Evolutionary conservation across 352 stramenopile species (phyloP).

Genomic region (Phytophthora fragariaefolia): DNA sequence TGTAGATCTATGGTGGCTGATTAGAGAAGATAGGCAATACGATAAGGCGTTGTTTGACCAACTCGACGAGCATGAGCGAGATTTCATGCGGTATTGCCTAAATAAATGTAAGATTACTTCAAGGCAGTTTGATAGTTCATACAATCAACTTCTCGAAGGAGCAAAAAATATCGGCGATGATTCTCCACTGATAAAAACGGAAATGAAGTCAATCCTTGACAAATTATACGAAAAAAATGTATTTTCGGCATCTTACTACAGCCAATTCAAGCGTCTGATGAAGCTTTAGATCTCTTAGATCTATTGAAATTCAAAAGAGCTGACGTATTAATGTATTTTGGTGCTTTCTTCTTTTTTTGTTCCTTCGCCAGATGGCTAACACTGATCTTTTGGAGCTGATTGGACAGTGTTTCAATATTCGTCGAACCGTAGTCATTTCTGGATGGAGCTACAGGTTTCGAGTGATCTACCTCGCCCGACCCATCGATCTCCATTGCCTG

Average conservation of each 20-base stretch:
- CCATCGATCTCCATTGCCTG: slow-evolving; percentile 17
- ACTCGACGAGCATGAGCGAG: slow-evolving; percentile 5
- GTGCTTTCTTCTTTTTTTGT: slow-evolving; percentile 1
- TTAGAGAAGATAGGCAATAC: background rate
- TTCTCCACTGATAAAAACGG: background rate
- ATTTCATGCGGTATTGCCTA: slow-evolving; percentile 12
- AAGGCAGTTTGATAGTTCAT: slow-evolving; percentile 10
- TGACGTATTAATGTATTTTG: slow-evolving; percentile 16
- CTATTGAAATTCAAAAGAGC: slow-evolving; percentile 11
- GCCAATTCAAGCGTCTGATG: slow-evolving; percentile 4
- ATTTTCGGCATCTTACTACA: slow-evolving; percentile 7
- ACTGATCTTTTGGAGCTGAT: slow-evolving; percentile 18
- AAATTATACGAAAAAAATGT: slow-evolving; percentile 13
- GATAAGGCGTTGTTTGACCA: slow-evolving; percentile 4
- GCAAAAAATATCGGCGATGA: slow-evolving; percentile 10
- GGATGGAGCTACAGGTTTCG: background rate
- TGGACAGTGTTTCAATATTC: slow-evolving; percentile 22
- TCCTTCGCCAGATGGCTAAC: slow-evolving; percentile 13
- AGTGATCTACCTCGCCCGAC: background rate
- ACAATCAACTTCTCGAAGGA: slow-evolving; percentile 4
- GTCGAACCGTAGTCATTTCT: slow-evolving; percentile 11
- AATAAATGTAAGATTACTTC: slow-evolving; percentile 10
- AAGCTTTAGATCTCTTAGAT: slow-evolving; percentile 1
- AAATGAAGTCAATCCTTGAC: slow-evolving; percentile 12
- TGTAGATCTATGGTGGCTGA: slow-evolving; percentile 5